These are phyloP conservation scores for Immersiporthe knoxdaviesiana DNA, from an alignment of 2,329 filamentous ascomycete genomes.

Conservation along the genomic window DNA sequence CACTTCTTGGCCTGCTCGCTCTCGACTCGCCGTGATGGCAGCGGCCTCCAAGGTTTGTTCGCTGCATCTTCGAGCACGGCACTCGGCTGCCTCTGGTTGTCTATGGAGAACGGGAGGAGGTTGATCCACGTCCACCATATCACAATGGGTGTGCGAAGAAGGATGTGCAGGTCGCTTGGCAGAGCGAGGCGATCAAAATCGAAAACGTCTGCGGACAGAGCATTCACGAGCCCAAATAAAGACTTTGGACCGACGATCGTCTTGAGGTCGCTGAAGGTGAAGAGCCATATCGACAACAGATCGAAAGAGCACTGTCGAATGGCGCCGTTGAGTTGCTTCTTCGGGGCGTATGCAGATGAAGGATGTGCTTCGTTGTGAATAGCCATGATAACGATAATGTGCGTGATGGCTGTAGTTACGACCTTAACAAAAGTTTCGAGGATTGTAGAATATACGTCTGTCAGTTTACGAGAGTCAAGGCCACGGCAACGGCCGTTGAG, in stretches of 20 bases:
- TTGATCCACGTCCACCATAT: constrained; percentile 37
- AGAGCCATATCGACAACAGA: constrained; percentile 29
- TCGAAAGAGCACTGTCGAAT: no score
- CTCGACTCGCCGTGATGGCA: constrained; percentile 35
- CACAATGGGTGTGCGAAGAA: constrained; percentile 25
- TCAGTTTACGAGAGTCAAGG: no score
- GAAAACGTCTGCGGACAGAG: background rate
- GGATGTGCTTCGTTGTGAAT: no score
- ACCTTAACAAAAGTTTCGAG: no score
- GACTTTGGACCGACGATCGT: constrained; percentile 32
- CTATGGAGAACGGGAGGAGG: constrained; percentile 36
- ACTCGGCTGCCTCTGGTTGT: constrained; percentile 35
- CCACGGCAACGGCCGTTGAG: no score
- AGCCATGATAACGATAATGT: no score
- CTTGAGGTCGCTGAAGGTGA: constrained; percentile 34
- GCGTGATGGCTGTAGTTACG: no score
- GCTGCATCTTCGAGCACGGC: constrained; percentile 36
- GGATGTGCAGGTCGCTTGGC: background rate
- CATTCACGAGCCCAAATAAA: constrained; percentile 30
- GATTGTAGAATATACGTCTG: no score
- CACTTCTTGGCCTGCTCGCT: constrained; percentile 29
- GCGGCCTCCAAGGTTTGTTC: constrained; percentile 40
- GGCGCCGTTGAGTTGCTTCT: no score
- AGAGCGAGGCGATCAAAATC: background rate
- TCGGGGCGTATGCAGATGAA: no score